These are phyloP conservation scores for Didymella segeticola DNA, from an alignment of 2,329 filamentous ascomycete genomes.

Conservation along the genomic window DNA sequence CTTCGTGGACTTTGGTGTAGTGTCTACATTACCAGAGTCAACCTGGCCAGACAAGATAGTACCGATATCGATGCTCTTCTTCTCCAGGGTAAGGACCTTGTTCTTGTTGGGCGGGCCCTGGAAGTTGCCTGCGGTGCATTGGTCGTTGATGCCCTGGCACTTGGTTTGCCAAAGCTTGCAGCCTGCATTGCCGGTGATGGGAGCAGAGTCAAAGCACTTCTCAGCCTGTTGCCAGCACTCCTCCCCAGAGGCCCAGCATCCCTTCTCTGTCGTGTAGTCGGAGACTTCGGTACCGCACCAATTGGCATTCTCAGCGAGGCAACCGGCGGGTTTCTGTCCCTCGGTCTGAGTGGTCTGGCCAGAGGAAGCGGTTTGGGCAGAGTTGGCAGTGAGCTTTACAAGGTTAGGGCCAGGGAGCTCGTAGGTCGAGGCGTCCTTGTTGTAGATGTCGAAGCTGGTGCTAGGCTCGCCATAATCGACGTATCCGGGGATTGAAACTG, in stretches of 20 bases:
- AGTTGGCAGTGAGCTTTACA: constrained; percentile 53
- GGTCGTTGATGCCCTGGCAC: constrained; percentile 58
- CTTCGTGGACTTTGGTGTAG: constrained; percentile 24
- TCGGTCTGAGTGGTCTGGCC: constrained; percentile 48
- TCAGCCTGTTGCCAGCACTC: constrained; percentile 63
- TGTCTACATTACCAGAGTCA: constrained; percentile 8
- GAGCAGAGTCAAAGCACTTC: constrained; percentile 65
- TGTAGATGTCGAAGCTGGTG: constrained; percentile 71
- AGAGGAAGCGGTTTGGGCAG: constrained; percentile 14
- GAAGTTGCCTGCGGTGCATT: constrained; percentile 52
- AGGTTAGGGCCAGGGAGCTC: constrained; percentile 64
- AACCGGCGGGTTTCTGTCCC: constrained; percentile 62
- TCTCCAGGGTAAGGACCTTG: constrained; percentile 46
- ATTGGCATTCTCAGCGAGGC: constrained; percentile 72
- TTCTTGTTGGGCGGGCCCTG: constrained; percentile 54
- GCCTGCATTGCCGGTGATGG: constrained; percentile 64
- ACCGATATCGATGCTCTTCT: constrained; percentile 41
- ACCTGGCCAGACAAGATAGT: constrained; percentile 26
- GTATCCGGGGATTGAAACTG: constrained; percentile 72
- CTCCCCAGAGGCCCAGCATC: constrained; percentile 63
- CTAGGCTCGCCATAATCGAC: constrained; percentile 61
- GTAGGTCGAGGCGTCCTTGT: constrained; percentile 50
- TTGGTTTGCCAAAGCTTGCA: constrained; percentile 70
- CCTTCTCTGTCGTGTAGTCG: constrained; percentile 60
- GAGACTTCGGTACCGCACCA: constrained; percentile 72